Base-by-base conservation (phyloP, 1,139 yeast genomes). In the Taphrina sp. region DNA sequence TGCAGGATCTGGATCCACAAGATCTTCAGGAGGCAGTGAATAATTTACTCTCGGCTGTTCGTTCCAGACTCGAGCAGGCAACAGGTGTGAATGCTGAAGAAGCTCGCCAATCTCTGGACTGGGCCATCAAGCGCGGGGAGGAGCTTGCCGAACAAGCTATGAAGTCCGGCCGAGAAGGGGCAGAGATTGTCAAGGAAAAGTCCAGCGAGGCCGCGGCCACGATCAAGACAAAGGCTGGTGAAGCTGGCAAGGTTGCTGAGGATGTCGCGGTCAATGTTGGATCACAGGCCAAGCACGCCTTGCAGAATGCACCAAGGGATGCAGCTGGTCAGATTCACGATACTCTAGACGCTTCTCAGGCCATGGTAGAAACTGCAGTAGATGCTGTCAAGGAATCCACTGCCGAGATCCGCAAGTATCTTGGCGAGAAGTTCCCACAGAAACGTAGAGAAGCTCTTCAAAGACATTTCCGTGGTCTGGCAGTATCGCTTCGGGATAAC, bases 301-400 rank as follows among this genome's bases (percentile, higher is more conserved):
- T 49, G 17, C 54, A 49, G 24, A 49, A 49, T 22, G 54, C 54
- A 3, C 54, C 54, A 4, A 29, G 41, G n/a, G 44, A 39, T 17
- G 54, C 54, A 8, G 39, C 54, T 22, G 54, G 54, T 3, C 54
- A 39, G 26, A 49, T 49, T 17, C 54, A 49, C 34, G 54, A 49
- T 14, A 49, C 54, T 2, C 41, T 49, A 1, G 54, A 49, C 36
- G 54, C 54, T n/a, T 33, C 39, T 5, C 38, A 49, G 24, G 54
- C 29, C 17, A 23, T 49, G 23, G 39, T 42, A 7, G 46, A 49
- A 8, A 42, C 54, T 1, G 38, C 54, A 4, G 35, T 49, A 22
- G 54, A 39, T 23, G 44, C 44, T 23, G 37, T 49, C n/a, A 49
- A 49, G 26, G 54, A 49, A 24, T 49, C 54, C 3, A 49, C 54